A percentile compares a stretch with the other conserved stretches of the same genome.
These are phyloP conservation scores for Sordaria brevicollis DNA, from an alignment of 495 filamentous ascomycete genomes.

Conservation along the genomic window DNA sequence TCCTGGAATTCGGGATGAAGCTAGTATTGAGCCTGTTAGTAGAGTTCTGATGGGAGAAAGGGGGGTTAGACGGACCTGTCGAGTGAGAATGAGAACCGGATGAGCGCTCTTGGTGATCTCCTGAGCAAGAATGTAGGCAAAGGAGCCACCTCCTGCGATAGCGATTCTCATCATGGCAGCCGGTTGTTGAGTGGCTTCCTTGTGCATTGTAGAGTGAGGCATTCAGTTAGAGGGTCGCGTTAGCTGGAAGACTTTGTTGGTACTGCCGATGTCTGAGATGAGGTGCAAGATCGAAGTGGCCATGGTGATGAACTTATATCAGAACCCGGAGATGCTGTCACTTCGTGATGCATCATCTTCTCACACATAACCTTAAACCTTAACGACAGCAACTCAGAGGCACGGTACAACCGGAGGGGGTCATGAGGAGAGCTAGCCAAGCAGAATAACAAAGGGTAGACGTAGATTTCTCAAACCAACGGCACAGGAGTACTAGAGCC, in stretches of 20 bases:
- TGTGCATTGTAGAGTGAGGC: constrained; percentile 23
- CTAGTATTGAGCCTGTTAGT: constrained; percentile 9
- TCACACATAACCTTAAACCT: background rate
- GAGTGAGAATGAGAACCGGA: constrained; percentile 57
- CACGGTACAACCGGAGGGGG: background rate
- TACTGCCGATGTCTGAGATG: background rate
- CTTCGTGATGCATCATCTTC: background rate
- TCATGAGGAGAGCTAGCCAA: background rate
- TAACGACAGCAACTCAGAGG: background rate
- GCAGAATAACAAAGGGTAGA: background rate
- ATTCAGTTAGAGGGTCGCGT: constrained; percentile 3
- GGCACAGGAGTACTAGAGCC: background rate
- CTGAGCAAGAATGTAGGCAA: constrained; percentile 53
- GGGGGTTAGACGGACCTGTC: constrained; percentile 35
- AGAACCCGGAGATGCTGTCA: background rate
- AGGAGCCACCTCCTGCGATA: constrained; percentile 59
- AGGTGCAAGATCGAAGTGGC: background rate
- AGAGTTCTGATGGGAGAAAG: background rate
- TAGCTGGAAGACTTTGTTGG: constrained; percentile 1
- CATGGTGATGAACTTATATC: background rate
- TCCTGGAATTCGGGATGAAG: constrained; percentile 28
- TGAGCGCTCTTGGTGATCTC: constrained; percentile 50
- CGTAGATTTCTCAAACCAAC: background rate
- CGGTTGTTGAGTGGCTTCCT: constrained; percentile 16
- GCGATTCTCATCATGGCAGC: constrained; percentile 56